Evolutionary conservation across 441 rosid genomes (phyloP).

Genomic region (Erodium chrysanthum): DNA sequence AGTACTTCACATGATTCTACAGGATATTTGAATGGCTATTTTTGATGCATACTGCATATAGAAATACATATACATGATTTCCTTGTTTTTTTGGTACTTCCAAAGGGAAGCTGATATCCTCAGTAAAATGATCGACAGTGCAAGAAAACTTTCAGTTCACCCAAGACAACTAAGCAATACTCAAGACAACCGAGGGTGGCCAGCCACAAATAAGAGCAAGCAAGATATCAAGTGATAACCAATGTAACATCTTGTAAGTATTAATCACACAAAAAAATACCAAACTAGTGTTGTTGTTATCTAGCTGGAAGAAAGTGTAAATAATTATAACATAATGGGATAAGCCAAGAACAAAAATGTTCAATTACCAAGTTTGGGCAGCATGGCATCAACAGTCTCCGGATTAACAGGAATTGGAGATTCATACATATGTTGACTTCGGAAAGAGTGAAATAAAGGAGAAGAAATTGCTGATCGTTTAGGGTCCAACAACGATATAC

Average conservation of each 20-base stretch:
- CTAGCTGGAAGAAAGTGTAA: not conserved
- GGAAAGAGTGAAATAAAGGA: conserved; percentile 70
- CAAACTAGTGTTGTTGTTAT: not conserved
- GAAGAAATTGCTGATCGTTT: conserved; percentile 64
- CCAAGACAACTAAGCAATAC: not conserved
- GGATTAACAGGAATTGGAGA: conserved; percentile 60
- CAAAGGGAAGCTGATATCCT: not conserved
- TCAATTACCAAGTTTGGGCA: conserved; percentile 76
- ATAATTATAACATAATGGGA: not conserved
- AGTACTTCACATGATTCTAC: not conserved
- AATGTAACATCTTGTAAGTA: not conserved
- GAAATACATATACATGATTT: not conserved
- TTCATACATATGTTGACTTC: conserved; percentile 75
- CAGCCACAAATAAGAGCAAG: not conserved
- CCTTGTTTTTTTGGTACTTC: not conserved
- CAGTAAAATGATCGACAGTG: not conserved
- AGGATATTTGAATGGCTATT: not conserved
- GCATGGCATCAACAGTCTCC: conserved; percentile 86
- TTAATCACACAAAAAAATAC: not conserved
- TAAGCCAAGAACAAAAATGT: not conserved
- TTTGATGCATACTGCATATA: not conserved
- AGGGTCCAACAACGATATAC: conserved; percentile 91
- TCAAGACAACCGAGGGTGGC: not conserved
- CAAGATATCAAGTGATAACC: not conserved
- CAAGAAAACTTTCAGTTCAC: not conserved